A percentile compares a stretch with the other conserved stretches of the same genome.
These are phyloP conservation scores for Penicillium crystallinum DNA, from an alignment of 495 filamentous ascomycete species.

Conservation along the genomic window DNA sequence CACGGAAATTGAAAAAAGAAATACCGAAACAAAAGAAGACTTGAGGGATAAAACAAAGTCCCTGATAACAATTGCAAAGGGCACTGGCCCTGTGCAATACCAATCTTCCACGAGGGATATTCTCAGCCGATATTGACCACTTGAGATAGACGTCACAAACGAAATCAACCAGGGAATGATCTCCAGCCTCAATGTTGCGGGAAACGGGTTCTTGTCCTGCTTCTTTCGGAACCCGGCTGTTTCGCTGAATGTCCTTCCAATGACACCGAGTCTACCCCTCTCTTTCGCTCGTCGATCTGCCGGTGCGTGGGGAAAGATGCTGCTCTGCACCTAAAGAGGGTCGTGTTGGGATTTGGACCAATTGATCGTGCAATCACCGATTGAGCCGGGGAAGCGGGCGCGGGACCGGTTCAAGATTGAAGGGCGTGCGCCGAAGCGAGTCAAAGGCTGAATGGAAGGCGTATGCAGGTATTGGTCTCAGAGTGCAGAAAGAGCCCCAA, in stretches of 20 bases:
- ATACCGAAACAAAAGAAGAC: conserved; percentile 7
- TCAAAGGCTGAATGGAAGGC: conserved; percentile 14
- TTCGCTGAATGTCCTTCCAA: conserved; percentile 15
- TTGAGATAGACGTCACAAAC: conserved; percentile 20
- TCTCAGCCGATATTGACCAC: conserved; percentile 19
- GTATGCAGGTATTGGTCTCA: conserved; percentile 17
- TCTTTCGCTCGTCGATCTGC: conserved; percentile 34
- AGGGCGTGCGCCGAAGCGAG: conserved; percentile 13
- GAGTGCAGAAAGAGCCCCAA: conserved; percentile 22
- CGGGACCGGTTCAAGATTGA: conserved; percentile 9
- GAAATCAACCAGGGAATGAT: conserved; percentile 16
- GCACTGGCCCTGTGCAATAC: conserved; percentile 33
- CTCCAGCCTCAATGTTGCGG: conserved; percentile 20
- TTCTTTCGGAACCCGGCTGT: conserved; percentile 20
- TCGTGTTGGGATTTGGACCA: conserved; percentile 30
- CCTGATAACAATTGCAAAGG: conserved; percentile 39
- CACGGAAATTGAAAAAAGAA: too few relatives aligned
- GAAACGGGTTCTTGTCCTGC: conserved; percentile 13
- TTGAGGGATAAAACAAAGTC: conserved; percentile 17
- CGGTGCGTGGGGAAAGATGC: conserved; percentile 40
- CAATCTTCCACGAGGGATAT: conserved; percentile 14
- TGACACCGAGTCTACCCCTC: conserved; percentile 28
- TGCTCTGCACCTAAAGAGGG: conserved; percentile 26
- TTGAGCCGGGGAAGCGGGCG: conserved; percentile 15
- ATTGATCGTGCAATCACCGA: conserved; percentile 29